Evolutionary conservation across 805 yeast genomes (phyloP).

Genomic region (Kuraishia hungarica): DNA sequence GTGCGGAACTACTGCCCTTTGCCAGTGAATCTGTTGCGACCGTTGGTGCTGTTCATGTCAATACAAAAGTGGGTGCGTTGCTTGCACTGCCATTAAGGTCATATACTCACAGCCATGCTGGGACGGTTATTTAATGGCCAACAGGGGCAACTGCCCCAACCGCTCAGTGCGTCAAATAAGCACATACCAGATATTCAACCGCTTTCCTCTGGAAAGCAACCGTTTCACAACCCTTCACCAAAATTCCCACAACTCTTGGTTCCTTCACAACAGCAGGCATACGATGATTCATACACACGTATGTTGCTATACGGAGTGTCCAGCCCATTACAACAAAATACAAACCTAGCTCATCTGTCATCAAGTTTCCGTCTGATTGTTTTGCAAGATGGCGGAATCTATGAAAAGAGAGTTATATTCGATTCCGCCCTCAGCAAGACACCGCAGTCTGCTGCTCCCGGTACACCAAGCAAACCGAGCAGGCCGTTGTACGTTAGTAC

Average conservation of each 20-base stretch:
- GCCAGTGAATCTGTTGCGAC: background rate
- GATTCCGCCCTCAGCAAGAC: conserved; percentile 27
- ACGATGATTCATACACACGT: conserved; percentile 36
- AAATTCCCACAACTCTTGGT: background rate
- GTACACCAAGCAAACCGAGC: conserved; percentile 4
- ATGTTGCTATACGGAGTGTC: conserved; percentile 37
- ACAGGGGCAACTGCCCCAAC: background rate
- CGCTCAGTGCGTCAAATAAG: background rate
- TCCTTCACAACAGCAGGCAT: conserved; percentile 3
- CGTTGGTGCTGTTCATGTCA: background rate
- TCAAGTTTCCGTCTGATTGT: conserved; percentile 31
- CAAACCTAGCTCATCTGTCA: background rate
- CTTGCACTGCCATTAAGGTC: background rate
- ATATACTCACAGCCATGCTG: background rate
- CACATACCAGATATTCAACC: background rate
- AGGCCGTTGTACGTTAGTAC: conserved; percentile 5
- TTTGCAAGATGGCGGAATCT: conserved; percentile 43
- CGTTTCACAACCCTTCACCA: background rate
- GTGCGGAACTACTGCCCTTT: background rate
- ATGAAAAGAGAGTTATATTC: conserved; percentile 38
- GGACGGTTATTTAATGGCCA: background rate
- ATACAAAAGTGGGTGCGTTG: background rate
- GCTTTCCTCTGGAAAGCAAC: background rate
- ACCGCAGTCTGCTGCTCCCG: background rate
- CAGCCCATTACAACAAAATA: conserved; percentile 2